Evolutionary conservation across 352 stramenopile species (phyloP).

Genomic region (Halophytophthora batemanensis): DNA sequence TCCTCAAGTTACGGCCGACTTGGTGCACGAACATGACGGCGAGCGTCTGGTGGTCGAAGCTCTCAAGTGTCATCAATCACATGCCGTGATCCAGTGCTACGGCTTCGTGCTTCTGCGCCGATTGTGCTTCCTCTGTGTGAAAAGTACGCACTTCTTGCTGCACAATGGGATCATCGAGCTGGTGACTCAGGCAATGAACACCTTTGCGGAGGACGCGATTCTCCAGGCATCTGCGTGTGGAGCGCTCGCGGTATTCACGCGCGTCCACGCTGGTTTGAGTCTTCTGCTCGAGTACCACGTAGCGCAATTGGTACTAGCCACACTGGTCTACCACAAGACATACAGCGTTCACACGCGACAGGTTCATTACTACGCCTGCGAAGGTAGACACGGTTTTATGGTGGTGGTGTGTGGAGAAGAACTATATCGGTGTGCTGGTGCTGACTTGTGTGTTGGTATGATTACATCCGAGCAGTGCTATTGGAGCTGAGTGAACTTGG

Average conservation of each 20-base stretch:
- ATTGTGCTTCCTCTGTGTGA: slow-evolving; percentile 67
- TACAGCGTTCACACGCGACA: slow-evolving; percentile 83
- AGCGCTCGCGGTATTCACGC: slow-evolving; percentile 71
- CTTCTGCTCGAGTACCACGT: slow-evolving; percentile 54
- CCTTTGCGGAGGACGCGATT: slow-evolving; percentile 76
- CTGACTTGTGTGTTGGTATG: neutral
- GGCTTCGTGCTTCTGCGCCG: slow-evolving; percentile 68
- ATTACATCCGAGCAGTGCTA: slow-evolving; percentile 33
- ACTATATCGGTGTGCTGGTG: neutral
- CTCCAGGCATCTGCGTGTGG: slow-evolving; percentile 75
- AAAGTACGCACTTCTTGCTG: slow-evolving; percentile 59
- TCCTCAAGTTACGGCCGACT: slow-evolving; percentile 58
- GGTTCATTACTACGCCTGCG: slow-evolving; percentile 80
- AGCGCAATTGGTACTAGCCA: slow-evolving; percentile 58
- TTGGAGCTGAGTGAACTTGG: slow-evolving; percentile 70
- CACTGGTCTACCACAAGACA: slow-evolving; percentile 71
- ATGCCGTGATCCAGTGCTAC: slow-evolving; percentile 83
- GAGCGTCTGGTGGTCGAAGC: slow-evolving; percentile 51
- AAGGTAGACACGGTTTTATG: slow-evolving; percentile 40
- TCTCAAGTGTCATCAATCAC: slow-evolving; percentile 51
- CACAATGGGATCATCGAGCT: slow-evolving; percentile 44
- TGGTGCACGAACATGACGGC: slow-evolving; percentile 43
- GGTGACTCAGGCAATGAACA: slow-evolving; percentile 53
- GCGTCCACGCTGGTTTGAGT: slow-evolving; percentile 41
- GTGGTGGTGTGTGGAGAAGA: neutral